Evolutionary conservation across 345 rosid species (phyloP), one percentile per base, ranked within the genome.

Genomic region (Gossypium sturtianum): DNA sequence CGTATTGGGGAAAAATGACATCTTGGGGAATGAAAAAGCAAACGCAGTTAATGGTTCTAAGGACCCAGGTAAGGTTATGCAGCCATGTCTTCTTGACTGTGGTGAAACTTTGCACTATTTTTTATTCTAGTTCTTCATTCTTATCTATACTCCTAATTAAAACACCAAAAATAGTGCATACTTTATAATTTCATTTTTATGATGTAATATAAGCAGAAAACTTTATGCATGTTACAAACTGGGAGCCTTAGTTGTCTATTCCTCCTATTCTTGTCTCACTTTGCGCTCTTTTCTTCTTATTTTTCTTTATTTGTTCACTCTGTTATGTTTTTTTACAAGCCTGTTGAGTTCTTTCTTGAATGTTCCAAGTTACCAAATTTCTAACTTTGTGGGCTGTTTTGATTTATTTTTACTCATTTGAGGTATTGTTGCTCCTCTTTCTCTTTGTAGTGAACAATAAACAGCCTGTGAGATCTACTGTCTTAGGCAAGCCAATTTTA

Each of bases 401-500:
- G 41, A 47, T 29, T 20, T 12, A 65, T 52, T 19, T 65, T 22
- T 20, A 13, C 17, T 53, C 12, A 19, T 38, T 45, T 72, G 38
- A 16, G 65, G 43, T 29, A 71, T 72, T 22, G 53, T 3, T 56
- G 61, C 48, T 68, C 47, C 43, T 63, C 23, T 62, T 62, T 76
- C 44, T 74, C 72, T 58, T 59, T 82, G 80, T 81, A 95, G 98
- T 67, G 71, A 89, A 83, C 72, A 90, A 86, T 27, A 88, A 88
- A 76, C 83, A 80, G 77, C 83, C 87, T 74, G 45, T 79, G 72
- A 86, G 81, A 80, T 79, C 91, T 68, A 75, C 85, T 10, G 88
- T 93, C 72, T 27, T 88, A 54, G 94, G 98, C 76, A 87, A 89
- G 76, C 98, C 99, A 51, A 80, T 93, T 79, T 87, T 95, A 80